Percentiles rank a stretch among this genome's conserved stretches.
These are phyloP conservation scores for Phoma sp. DNA, from an alignment of 2,329 filamentous ascomycete genomes.

Conservation along the genomic window DNA sequence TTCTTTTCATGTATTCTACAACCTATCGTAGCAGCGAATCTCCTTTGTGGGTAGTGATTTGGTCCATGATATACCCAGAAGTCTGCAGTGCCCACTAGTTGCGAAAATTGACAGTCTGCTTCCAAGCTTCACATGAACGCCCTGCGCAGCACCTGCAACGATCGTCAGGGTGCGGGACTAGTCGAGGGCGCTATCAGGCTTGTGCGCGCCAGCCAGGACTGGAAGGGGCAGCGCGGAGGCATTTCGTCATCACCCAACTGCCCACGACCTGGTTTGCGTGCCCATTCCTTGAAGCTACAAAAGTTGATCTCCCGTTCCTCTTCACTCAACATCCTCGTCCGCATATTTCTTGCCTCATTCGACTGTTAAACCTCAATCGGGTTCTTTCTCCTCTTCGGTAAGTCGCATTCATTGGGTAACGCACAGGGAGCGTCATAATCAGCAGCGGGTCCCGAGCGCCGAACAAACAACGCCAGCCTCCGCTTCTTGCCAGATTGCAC, in stretches of 20 bases:
- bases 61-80: background rate
- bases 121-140: conserved; percentile 19
- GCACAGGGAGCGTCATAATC: conserved; percentile 35
- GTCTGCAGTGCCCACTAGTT: background rate
- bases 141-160: conserved; percentile 21
- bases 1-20: conserved; percentile 52
- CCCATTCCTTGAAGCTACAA: conserved; percentile 34
- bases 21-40: conserved; percentile 50
- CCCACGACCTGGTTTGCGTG: conserved; percentile 40
- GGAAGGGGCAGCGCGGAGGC: conserved; percentile 27
- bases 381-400: conserved; percentile 32
- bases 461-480: conserved; percentile 36
- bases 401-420: conserved; percentile 32
- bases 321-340: conserved; percentile 9
- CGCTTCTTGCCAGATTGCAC: conserved; percentile 46
- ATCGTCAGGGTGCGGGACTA: conserved; percentile 37
- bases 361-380: conserved; percentile 8
- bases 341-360: conserved; percentile 7
- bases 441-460: conserved; percentile 38
- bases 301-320: conserved; percentile 20
- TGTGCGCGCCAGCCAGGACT: conserved; percentile 29
- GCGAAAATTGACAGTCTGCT: background rate
- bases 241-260: conserved; percentile 47
- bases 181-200: conserved; percentile 27
- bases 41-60: conserved; percentile 42